Evolutionary conservation across 108 stramenopile species (phyloP).

Genomic region (Stephanodiscus minutulus): DNA sequence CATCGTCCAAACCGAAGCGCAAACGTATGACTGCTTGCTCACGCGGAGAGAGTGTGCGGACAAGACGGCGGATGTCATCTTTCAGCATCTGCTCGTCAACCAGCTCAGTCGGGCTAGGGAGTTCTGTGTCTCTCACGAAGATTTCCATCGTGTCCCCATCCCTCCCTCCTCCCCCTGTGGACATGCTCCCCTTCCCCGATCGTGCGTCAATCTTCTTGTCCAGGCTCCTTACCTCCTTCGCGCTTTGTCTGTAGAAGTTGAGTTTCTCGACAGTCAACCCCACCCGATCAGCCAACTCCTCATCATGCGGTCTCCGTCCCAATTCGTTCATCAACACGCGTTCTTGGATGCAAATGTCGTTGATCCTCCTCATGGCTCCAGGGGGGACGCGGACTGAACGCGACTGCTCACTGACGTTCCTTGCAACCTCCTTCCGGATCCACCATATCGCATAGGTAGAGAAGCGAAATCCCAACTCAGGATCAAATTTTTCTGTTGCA

Average conservation of each 20-base stretch:
- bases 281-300: slow-evolving; percentile 65
- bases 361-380: slow-evolving; percentile 62
- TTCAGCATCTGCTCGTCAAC: slow-evolving; percentile 57
- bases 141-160: slow-evolving; percentile 43
- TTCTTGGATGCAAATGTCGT: slow-evolving; percentile 61
- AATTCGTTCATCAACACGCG: slow-evolving; percentile 48
- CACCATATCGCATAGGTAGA: slow-evolving; percentile 90
- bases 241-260: slow-evolving; percentile 51
- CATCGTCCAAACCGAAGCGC: slow-evolving; percentile 85
- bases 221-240: slow-evolving; percentile 55
- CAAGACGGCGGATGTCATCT: slow-evolving; percentile 52
- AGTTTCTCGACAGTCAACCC: slow-evolving; percentile 62
- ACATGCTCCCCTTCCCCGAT: slow-evolving; percentile 48
- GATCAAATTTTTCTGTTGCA: slow-evolving; percentile 87
- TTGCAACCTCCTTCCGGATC: slow-evolving; percentile 77
- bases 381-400: slow-evolving; percentile 71
- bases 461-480: slow-evolving; percentile 78
- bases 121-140: slow-evolving; percentile 55
- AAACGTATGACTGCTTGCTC: slow-evolving; percentile 80
- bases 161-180: slow-evolving; percentile 28
- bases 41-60: slow-evolving; percentile 59
- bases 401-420: slow-evolving; percentile 73
- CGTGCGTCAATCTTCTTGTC: slow-evolving; percentile 53
- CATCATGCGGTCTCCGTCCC: slow-evolving; percentile 60
- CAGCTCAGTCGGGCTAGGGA: slow-evolving; percentile 51